Base-by-base conservation (phyloP, 179 eudicot species). In the Spinacia oleracea region DNA sequence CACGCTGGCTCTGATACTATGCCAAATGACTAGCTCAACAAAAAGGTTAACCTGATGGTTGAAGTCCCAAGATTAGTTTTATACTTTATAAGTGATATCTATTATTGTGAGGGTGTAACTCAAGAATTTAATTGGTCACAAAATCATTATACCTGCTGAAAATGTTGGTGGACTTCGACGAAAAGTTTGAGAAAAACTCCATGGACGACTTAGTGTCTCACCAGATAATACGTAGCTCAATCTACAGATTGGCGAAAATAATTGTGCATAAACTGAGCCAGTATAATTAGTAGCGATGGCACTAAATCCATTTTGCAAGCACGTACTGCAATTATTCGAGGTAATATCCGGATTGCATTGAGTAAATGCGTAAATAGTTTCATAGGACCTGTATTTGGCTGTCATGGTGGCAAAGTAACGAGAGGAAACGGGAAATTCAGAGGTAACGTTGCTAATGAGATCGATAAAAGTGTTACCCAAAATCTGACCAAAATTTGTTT, bases 271-370 rank as follows among this genome's bases (percentile, higher is more conserved):
- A 43, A 58, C 4, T 20, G 46, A 21, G 6, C 38, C 48, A 0
- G 70, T 20, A 18, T 29, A 11, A 2, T 29, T 10, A 0, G 0
- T 4, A 0, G 43, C 10, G 27, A 73, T 25, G 0, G 18, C 32
- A 14, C 7, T 25, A 21, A 50, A 64, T 6, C 12, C 74, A 35
- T 0, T 48, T n/a, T 66, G 55, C 66, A 79, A 65, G 66, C 82
- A 79, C 0, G 23, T 27, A 0, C 27, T 11, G 53, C 82, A 79
- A 1, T 65, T 43, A 0, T 16, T 34, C 5, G 73, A 1, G 6
- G 56, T 63, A 23, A 79, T 25, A 51, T 79, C 82, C 32, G 72
- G 73, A 48, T n/a, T 79, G 51, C 82, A 79, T 3, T 79, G 58
- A 2, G 68, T 59, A 27, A 73, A 55, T 42, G 67, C 73, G 32